Evolutionary conservation across 2,329 filamentous ascomycete species (phyloP), one percentile per base, ranked within the genome.

Genomic region (Trichoderma guizhouense): DNA sequence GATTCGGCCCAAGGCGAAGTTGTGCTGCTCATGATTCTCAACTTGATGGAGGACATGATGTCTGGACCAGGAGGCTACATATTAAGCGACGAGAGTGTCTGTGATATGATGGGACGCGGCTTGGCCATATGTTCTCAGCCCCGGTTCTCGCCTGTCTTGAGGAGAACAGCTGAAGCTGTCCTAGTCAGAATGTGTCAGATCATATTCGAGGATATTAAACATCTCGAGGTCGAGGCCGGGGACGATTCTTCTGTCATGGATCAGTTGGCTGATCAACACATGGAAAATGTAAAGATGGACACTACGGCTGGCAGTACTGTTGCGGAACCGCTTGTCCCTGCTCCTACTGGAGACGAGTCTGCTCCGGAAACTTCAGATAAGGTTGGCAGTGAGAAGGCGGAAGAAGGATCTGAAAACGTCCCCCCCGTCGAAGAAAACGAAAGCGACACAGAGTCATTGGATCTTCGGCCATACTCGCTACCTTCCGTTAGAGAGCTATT

Each of bases 111-210:
- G 95, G 96, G 97, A 80, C 95, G 94, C 2, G 96, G 95, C 1
- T 83, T 99, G 75, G 97, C 94, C 79, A 98, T 99, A 85, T 99
- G 96, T 84, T 99, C 95, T 74, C 95, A 98, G 79, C 90, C 93
- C 70, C 90, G 95, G 70, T 90, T 98, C 73, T 98, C 95, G 11
- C 95, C 98, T 77, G 90, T 98, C 5, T 84, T 99, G 69, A 90
- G 95, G 74, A 89, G 95, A 74, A 97, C 95, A 24, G 96, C 96
- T 2, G 96, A 99, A 82, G 96, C 97, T 78, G 92, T 94, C 69
- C 98, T 99, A 95, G 93, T 98, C 60, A 93, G 94, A 76, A 99
- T 99, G 96, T 98, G 96, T 79, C 96, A 99, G 82, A 94, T 97
- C 75, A 97, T 99, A 77, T 99, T 99, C 79, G 93, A 95, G 81